Conservation (phyloP, 768 basidiomycete genomes). For the Kondoa subrosea region DNA sequence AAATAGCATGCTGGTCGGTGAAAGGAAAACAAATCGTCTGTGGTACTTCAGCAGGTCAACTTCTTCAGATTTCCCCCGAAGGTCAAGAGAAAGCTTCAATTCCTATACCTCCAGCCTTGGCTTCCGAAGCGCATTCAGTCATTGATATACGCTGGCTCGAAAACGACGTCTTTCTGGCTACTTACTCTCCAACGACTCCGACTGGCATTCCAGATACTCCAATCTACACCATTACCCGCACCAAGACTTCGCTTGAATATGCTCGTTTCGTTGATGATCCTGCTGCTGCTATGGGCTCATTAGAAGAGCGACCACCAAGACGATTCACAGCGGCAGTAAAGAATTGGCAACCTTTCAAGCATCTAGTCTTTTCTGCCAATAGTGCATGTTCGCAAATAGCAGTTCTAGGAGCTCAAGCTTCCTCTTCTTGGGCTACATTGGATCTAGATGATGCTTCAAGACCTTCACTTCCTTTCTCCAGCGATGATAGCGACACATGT, state of each 20-base stretch:
- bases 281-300: conserved; percentile 12
- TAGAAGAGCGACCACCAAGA: conserved; percentile 1
- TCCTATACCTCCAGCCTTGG: conserved; percentile 25
- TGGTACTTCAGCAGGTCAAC: conserved; percentile 29
- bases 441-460: conserved; percentile 32
- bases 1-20: conserved; percentile 34
- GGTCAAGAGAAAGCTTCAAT: conserved; percentile 32
- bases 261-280: conserved; percentile 30
- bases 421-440: conserved; percentile 28
- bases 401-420: conserved; percentile 26
- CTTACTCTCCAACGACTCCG: conserved; percentile 25
- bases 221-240: conserved; percentile 27
- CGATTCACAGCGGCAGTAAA: conserved; percentile 22
- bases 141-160: conserved; percentile 34
- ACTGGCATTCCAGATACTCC: conserved; percentile 17
- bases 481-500: conserved; percentile 29
- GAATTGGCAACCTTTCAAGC: conserved; percentile 32
- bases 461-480: conserved; percentile 30
- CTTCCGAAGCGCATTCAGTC: conserved; percentile 8
- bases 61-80: conserved; percentile 34
- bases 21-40: conserved; percentile 36
- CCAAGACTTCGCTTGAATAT: conserved; percentile 30
- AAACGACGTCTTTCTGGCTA: conserved; percentile 35
- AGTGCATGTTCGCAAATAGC: conserved; percentile 32
- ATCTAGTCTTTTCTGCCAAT: conserved; percentile 31